Percentiles rank a stretch among this genome's conserved stretches.
Evolutionary conservation across 2,329 filamentous ascomycete genomes (phyloP).

Genomic region (Lasiodiplodia gonubiensis): DNA sequence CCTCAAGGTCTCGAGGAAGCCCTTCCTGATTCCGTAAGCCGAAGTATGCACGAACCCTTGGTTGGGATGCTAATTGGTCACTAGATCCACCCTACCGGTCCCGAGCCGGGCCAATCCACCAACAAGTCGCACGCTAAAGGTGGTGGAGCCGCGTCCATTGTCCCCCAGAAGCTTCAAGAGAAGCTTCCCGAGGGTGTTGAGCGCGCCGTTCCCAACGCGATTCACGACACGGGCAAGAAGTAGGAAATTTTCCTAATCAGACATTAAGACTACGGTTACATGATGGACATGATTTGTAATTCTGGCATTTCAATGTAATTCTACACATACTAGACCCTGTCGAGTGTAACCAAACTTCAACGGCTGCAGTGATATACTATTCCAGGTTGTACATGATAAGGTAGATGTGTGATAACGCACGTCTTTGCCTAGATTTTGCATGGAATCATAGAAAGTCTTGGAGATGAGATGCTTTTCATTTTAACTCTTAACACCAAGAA

Average conservation of each 20-base stretch:
- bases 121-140: conserved; percentile 48
- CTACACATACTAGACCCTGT: accelerated
- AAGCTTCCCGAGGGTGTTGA: conserved; percentile 53
- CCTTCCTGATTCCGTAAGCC: conserved; percentile 44
- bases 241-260: no score
- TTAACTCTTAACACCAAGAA: no score
- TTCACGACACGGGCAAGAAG: conserved; percentile 55
- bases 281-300: not conserved
- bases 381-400: accelerated
- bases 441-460: no score
- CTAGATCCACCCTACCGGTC: conserved; percentile 47
- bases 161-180: conserved; percentile 53
- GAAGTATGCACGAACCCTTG: no score
- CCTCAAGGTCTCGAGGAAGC: conserved; percentile 47
- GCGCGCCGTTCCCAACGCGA: conserved; percentile 50
- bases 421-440: no score
- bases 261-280: not conserved
- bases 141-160: conserved; percentile 35
- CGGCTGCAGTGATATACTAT: no score
- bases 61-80: not conserved
- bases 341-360: no score
- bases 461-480: no score
- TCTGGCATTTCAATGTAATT: no score
- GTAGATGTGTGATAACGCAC: accelerated
- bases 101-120: conserved; percentile 39